Percentiles rank a stretch among this genome's conserved stretches.
phyloP scores from a whole-genome alignment of 1,284 basidiomycete genomes.

The Apiotrichum sp. region DNA sequence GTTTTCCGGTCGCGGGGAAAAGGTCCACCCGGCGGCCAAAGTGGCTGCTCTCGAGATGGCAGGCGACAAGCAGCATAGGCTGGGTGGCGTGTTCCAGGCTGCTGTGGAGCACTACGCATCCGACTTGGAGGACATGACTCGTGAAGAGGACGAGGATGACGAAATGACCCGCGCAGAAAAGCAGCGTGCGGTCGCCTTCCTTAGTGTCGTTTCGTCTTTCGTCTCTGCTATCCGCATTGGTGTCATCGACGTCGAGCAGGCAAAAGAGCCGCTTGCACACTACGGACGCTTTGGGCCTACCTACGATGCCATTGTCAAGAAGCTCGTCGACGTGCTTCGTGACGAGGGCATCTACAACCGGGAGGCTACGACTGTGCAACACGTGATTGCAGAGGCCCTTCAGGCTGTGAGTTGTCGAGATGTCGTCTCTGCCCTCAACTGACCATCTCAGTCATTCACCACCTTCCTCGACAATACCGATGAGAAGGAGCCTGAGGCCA shows the following conservation, averaged over 20 bases:
- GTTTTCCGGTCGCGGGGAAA: conserved; percentile 52
- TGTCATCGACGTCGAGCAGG: conserved; percentile 70
- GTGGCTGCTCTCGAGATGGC: conserved; percentile 57
- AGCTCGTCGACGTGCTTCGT: conserved; percentile 75
- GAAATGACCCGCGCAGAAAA: conserved; percentile 16
- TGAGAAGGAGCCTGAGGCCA: conserved; percentile 53
- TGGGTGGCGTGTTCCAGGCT: conserved; percentile 76
- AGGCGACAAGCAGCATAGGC: conserved; percentile 77
- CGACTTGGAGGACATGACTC: conserved; percentile 23
- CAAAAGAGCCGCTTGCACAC: conserved; percentile 70
- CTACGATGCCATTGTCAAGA: conserved; percentile 75
- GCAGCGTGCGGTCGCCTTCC: conserved; percentile 65
- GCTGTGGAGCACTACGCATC: conserved; percentile 74
- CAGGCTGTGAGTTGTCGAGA: conserved; percentile 57
- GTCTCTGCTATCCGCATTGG: conserved; percentile 76
- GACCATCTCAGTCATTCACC: conserved; percentile 60
- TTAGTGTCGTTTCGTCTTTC: conserved; percentile 73
- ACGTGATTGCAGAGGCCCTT: conserved; percentile 62
- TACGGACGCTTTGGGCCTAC: conserved; percentile 73
- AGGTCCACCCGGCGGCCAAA: conserved; percentile 46
- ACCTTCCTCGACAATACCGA: conserved; percentile 63
- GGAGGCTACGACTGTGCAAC: conserved; percentile 61
- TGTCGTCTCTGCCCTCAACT: not conserved
- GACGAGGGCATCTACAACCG: conserved; percentile 78
- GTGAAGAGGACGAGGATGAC: conserved; percentile 21